Evolutionary conservation across 176 grass and related monocot genomes (phyloP), one percentile per base, ranked within the genome.

Genomic region (Puya raimondii): DNA sequence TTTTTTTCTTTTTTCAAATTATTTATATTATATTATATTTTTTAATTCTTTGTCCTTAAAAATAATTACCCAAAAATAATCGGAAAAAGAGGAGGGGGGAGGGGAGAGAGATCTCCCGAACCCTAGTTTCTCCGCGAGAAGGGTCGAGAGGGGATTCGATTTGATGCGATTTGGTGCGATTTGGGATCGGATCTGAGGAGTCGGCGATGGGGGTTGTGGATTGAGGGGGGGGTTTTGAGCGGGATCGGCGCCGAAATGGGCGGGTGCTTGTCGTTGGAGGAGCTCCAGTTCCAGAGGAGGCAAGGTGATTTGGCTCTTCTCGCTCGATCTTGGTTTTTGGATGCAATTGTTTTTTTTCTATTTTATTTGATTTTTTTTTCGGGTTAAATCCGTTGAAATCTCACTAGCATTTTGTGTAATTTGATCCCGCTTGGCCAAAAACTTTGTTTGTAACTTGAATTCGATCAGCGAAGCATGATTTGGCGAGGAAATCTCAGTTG

Each of bases 181-280:
- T 82, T 74, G 59, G 63, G 33, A 27, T 42, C 25, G 50, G 76
- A 76, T 72, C 73, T 57, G 72, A 72, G 78, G 48, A 68, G 10
- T 65, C 78, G 73, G 50, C n/a, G 33, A 42, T 42, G 33, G 33
- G 33, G 33, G 33, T 7, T 5, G 29, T 33, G 29, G 29, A 33
- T 33, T 33, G 29, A 33, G 29, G 0, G 29, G 29, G 33, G 33
- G 33, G 29, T 7, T 7, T 42, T 42, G 33, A 42, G 33, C 33
- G 73, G 61, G 82, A 78, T 83, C 71, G 27, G 25, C 64, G 82
- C 69, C 78, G 51, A 49, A 76, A 96, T 96, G 91, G 91, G 91
- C 63, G 82, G 81, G 17, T 96, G 91, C 88, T 82, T 96, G 75
- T 96, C 91, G 65, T 80, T 85, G 70, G 87, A 91, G 79, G 91